Conservation (phyloP, 306 rosid genomes). For the Hylodesmum podocarpum region DNA sequence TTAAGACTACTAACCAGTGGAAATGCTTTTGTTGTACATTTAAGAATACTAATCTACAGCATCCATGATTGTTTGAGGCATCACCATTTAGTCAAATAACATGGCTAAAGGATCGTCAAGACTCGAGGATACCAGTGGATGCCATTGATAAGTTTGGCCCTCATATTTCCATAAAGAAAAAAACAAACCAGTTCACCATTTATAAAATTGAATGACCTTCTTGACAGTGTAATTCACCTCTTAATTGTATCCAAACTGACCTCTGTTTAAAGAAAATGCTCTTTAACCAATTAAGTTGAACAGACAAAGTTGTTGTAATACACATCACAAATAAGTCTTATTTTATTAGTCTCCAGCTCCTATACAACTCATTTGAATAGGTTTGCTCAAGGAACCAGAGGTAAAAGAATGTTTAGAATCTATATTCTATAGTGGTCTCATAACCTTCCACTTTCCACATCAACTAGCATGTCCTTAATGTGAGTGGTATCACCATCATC, state of each 20-base stretch:
- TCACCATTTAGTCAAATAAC: neutral
- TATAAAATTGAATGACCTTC: neutral
- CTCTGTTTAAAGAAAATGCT: neutral
- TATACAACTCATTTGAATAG: neutral
- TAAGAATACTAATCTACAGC: neutral
- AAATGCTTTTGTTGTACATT: neutral
- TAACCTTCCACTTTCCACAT: neutral
- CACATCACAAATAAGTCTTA: neutral
- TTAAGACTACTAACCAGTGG: neutral
- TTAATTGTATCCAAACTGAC: neutral
- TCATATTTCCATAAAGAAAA: neutral
- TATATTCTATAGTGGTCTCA: neutral
- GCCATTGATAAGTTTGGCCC: neutral
- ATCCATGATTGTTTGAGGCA: neutral
- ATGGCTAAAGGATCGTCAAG: neutral
- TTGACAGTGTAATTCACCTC: neutral
- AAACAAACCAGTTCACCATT: neutral
- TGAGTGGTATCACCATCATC: neutral
- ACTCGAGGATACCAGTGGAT: neutral
- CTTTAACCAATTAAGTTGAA: neutral
- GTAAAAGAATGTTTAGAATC: neutral
- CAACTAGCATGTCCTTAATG: neutral
- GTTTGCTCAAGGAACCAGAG: neutral
- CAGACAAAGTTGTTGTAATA: neutral
- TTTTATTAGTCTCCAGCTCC: neutral